Conservation (phyloP, 164 flowering plant species). For the Kalanchoe fedtschenkoi region DNA sequence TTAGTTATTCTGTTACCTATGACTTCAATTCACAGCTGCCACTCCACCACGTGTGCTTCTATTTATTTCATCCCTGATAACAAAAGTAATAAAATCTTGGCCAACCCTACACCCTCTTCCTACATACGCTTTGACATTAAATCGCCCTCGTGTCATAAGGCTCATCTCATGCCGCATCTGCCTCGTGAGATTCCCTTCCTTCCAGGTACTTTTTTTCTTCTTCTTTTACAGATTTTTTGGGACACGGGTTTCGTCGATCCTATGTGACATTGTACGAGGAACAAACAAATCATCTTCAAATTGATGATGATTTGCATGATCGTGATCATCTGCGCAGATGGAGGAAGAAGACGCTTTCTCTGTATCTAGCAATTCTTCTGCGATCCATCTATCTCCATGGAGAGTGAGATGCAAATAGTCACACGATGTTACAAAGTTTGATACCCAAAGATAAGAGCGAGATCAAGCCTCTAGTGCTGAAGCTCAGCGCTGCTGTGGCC, state of each 20-base stretch:
- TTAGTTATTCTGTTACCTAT: too few relatives aligned
- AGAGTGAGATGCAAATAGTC: background rate
- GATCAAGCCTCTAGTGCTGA: background rate
- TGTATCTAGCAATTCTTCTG: too few relatives aligned
- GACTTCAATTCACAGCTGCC: too few relatives aligned
- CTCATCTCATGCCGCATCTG: background rate
- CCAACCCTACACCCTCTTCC: too few relatives aligned
- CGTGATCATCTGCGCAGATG: background rate
- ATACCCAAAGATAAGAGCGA: slow-evolving; percentile 1
- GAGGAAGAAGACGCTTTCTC: background rate
- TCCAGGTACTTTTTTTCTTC: background rate
- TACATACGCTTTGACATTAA: background rate
- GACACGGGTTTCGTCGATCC: background rate
- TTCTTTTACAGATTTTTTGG: background rate
- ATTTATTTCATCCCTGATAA: too few relatives aligned
- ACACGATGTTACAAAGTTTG: slow-evolving; percentile 1
- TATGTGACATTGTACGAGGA: too few relatives aligned
- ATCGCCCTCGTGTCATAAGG: background rate
- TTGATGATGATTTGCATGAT: background rate
- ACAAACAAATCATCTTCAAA: too few relatives aligned
- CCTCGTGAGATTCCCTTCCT: background rate
- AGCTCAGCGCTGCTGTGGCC: background rate
- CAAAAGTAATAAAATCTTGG: too few relatives aligned
- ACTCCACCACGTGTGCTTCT: too few relatives aligned
- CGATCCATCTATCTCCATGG: too few relatives aligned